Base-by-base conservation (phyloP, 345 rosid species). In the Lepidium africanum region DNA sequence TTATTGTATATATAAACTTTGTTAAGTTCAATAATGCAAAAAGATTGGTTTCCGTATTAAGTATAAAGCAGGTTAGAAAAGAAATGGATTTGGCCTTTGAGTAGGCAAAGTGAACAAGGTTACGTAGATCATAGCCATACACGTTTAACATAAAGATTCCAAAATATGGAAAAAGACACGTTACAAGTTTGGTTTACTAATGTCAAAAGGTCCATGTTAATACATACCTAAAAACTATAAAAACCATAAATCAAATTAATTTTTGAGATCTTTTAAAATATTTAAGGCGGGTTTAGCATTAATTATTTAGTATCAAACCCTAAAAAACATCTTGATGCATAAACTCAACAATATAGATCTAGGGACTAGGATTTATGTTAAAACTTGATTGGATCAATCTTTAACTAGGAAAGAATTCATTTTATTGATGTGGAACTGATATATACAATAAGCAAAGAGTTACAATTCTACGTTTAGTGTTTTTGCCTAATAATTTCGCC, bases 81-180 rank as follows among this genome's bases (percentile, higher is more conserved):
- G 9, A 17, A 41, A 8, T n/a, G 59, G 21, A 12, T 14, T 21
- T 71, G 40, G 60, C n/a, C 38, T 47, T 55, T 54, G 65, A 56
- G 50, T 49, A 71, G 30, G 65, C 51, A 46, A 46, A 56, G 25
- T 30, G 10, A 9, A 54, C 6, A 72, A 46, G 30, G 66, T 36
- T 42, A 33, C 45, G 39, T 56, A 43, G 30, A 73, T 73, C 61
- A 33, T 73, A 65, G 52, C 71, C 76, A 38, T 57, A 65, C 66
- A 58, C 67, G 77, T 58, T 48, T 49, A 40, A 45, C 64, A 63
- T 45, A 38, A 63, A 49, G 35, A 46, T 55, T 25, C 8, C 36
- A 62, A 35, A 42, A 1, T 33, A 5, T 2, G 42, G 27, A 58
- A 60, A 67, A 37, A 2, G 0, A 59, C 49, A 38, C 65, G 42